Percentiles rank a stretch among this genome's conserved stretches.
Evolutionary conservation across 2,329 filamentous ascomycete species (phyloP).

Genomic region (Neoascochyta sp.): DNA sequence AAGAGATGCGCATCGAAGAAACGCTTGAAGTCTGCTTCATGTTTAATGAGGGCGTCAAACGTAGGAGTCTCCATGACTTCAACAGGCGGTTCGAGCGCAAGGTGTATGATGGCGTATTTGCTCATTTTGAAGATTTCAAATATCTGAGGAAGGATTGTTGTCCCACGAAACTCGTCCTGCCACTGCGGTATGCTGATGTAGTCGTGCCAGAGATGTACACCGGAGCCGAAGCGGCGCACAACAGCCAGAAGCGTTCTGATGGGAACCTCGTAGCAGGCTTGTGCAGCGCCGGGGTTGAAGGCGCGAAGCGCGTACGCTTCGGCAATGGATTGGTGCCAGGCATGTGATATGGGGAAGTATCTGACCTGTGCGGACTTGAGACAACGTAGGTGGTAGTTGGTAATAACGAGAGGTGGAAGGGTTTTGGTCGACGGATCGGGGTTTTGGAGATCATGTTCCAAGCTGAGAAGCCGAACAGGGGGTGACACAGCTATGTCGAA

Average conservation of each 20-base stretch:
- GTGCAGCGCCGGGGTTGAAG: slow-evolving; percentile 3
- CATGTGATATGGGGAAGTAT: slow-evolving; percentile 8
- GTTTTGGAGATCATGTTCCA: background rate
- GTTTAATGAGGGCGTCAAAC: background rate
- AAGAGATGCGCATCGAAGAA: slow-evolving; percentile 8
- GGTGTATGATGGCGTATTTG: slow-evolving; percentile 4
- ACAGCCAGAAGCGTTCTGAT: slow-evolving; percentile 5
- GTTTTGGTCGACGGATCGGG: background rate
- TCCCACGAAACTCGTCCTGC: slow-evolving; percentile 6
- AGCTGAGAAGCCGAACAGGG: slow-evolving; percentile 3
- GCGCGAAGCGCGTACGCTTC: slow-evolving; percentile 5
- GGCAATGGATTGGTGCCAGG: slow-evolving; percentile 7
- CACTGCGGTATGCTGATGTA: slow-evolving; percentile 10
- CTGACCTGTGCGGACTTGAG: slow-evolving; percentile 2
- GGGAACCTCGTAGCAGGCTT: slow-evolving; percentile 4
- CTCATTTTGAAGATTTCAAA: slow-evolving; percentile 7
- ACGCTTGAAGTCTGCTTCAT: background rate
- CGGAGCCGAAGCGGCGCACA: slow-evolving; percentile 4
- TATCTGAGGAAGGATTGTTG: slow-evolving; percentile 7
- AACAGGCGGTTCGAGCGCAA: slow-evolving; percentile 2
- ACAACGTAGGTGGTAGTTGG: slow-evolving; percentile 6
- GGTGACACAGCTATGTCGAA: slow-evolving; percentile 6
- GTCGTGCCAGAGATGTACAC: slow-evolving; percentile 7
- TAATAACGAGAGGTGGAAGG: slow-evolving; percentile 3
- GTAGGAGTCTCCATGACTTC: slow-evolving; percentile 1